Evolutionary conservation across 164 flowering plant genomes (phyloP).

Genomic region (Akebia trifoliata): DNA sequence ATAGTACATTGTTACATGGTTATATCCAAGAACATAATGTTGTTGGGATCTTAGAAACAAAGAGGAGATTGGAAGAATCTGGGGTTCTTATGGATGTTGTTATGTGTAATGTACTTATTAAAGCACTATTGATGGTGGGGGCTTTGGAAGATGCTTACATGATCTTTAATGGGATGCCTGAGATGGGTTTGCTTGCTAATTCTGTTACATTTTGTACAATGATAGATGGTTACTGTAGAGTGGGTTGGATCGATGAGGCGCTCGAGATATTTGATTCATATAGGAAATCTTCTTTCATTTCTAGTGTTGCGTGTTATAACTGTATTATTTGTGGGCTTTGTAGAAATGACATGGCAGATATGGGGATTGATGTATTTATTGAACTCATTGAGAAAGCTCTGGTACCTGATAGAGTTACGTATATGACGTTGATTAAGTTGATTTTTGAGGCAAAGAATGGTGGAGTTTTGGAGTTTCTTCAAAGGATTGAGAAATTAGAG

Average conservation of each 20-base stretch:
- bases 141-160: slow-evolving; percentile 51
- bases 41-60: slow-evolving; percentile 43
- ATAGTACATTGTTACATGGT: slow-evolving; percentile 58
- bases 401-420: slow-evolving; percentile 28
- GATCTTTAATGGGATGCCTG: slow-evolving; percentile 43
- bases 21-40: slow-evolving; percentile 45
- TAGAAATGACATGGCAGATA: slow-evolving; percentile 44
- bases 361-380: slow-evolving; percentile 54
- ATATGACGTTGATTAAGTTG: slow-evolving; percentile 35
- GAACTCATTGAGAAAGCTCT: slow-evolving; percentile 45
- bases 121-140: slow-evolving; percentile 68
- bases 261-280: slow-evolving; percentile 64
- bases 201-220: slow-evolving; percentile 56
- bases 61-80: slow-evolving; percentile 49
- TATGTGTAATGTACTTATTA: slow-evolving; percentile 64
- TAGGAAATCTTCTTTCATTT: slow-evolving; percentile 25
- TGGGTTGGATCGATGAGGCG: slow-evolving; percentile 59
- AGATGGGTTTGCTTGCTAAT: slow-evolving; percentile 44
- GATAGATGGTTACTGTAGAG: slow-evolving; percentile 64
- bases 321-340: slow-evolving; percentile 57
- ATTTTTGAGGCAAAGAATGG: slow-evolving; percentile 30
- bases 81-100: slow-evolving; percentile 49
- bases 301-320: slow-evolving; percentile 42
- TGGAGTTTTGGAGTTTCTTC: slow-evolving; percentile 42
- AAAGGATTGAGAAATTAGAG: slow-evolving; percentile 28